Conservation (phyloP, 2,329 filamentous ascomycete genomes). For the Penicillium concentricum region DNA sequence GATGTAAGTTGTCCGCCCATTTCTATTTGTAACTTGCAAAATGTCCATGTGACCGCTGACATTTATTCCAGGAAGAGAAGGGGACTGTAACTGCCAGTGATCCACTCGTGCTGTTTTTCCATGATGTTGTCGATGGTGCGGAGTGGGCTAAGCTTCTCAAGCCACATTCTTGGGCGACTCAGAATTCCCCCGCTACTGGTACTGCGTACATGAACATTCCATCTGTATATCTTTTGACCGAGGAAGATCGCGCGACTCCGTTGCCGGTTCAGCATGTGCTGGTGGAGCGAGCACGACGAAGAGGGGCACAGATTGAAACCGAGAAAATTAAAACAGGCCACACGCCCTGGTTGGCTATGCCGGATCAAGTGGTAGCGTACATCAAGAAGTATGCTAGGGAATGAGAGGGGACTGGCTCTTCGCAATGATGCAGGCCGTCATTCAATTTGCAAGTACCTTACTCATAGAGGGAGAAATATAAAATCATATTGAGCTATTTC, state of each 20-base stretch:
- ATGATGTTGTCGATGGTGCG: slow-evolving; percentile 30
- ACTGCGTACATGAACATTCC: slow-evolving; percentile 29
- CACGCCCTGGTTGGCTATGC: slow-evolving; percentile 31
- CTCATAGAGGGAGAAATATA: not conserved
- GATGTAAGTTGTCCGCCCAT: slow-evolving; percentile 25
- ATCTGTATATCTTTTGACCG: slow-evolving; percentile 28
- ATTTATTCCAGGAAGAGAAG: slow-evolving; percentile 15
- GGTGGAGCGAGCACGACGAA: slow-evolving; percentile 28
- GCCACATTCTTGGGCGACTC: slow-evolving; percentile 32
- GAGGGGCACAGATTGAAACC: slow-evolving; percentile 29
- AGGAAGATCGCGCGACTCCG: slow-evolving; percentile 32
- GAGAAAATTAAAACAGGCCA: slow-evolving; percentile 30
- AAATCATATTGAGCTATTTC: not conserved
- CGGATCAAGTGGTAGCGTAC: slow-evolving; percentile 21
- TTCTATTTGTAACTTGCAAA: not conserved
- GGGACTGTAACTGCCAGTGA: slow-evolving; percentile 27
- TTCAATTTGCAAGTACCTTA: not conserved
- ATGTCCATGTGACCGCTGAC: not conserved
- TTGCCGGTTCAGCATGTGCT: slow-evolving; percentile 32
- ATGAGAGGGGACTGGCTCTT: not conserved
- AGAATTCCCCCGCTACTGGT: slow-evolving; percentile 27
- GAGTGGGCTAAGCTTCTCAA: slow-evolving; percentile 30
- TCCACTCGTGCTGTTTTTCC: slow-evolving; percentile 30
- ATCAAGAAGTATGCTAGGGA: slow-evolving; percentile 19
- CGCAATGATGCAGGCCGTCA: not conserved